Base-by-base conservation (phyloP, 129 eudicot species). In the Flaveria sonorensis region DNA sequence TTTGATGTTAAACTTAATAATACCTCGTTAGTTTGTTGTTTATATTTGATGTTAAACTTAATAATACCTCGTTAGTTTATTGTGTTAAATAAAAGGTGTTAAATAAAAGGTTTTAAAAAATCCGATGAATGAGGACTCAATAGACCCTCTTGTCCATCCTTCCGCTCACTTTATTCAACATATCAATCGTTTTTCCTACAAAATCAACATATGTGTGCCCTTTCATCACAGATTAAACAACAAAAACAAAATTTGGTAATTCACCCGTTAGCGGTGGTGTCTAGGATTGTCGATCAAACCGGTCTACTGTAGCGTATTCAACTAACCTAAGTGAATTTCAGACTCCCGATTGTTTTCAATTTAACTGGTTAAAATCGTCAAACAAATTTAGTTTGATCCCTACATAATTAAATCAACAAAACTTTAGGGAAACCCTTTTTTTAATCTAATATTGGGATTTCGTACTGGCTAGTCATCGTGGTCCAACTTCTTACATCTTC, bases 401-500 rank as follows among this genome's bases (percentile, higher is more conserved):
- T 59, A 55, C 5, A 13, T 48, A 48, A 14, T 36, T 5, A 36
- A 32, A 48, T 21, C n/a, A n/a, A 61, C 40, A 26, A 2, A 10
- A 59, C 40, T 61, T 61, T 61, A 61, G 67, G 42, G 16, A 61
- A 24, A 59, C 11, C 39, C 2, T 5, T 26, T 23, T 24, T 61
- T 10, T 11, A 26, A 32, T 59, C 14, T 59, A 30, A 30, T 70
- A 62, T 23, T 60, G 53, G 56, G 79, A 67, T 55, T 80, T 65
- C 36, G 70, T 57, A 73, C 80, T 10, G 74, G 51, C 56, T 19
- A 4, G 16, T 14, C 5, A 13, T 40, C 45, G 80, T 81, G 84
- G 84, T 81, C 84, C 84, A 81, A 81, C 70, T 39, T 62, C 50
- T 23, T 24, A 56, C 20, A 63, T 63, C 71, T 66, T 62, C 48